Evolutionary conservation across 192 early-diverging fungal species (phyloP).

Genomic region (Coemansia sp.): DNA sequence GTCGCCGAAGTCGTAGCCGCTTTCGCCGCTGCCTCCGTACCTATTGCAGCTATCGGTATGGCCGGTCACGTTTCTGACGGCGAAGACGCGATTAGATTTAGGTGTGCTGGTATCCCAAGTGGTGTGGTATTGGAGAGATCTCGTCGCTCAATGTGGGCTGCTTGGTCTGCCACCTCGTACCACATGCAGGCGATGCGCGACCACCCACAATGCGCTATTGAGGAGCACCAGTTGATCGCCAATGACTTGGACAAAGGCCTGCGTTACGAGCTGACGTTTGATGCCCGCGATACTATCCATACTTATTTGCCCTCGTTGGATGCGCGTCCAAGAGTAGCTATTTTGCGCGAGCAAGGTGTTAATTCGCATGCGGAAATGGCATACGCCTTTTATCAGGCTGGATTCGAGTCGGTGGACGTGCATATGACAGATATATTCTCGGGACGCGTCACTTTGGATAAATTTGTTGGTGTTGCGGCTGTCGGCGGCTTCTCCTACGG

Average conservation of each 20-base stretch:
- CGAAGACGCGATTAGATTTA: conserved; percentile 59
- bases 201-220: conserved; percentile 81
- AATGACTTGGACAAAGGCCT: conserved; percentile 80
- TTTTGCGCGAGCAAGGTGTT: conserved; percentile 98
- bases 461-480: conserved; percentile 87
- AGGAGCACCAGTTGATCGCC: conserved; percentile 78
- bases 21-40: conserved; percentile 54
- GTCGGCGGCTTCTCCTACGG: conserved; percentile 99
- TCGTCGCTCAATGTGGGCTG: conserved; percentile 73
- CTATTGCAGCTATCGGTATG: conserved; percentile 62
- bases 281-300: conserved; percentile 52
- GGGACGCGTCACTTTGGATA: conserved; percentile 64
- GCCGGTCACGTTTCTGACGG: conserved; percentile 22
- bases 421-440: conserved; percentile 96
- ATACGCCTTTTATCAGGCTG: conserved; percentile 90
- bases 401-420: conserved; percentile 93
- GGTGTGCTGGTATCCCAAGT: conserved; percentile 21
- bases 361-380: conserved; percentile 97
- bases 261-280: conserved; percentile 77
- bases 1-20: conserved; percentile 57
- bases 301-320: conserved; percentile 23
- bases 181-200: conserved; percentile 89
- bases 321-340: conserved; percentile 81
- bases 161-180: conserved; percentile 93
- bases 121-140: conserved; percentile 58